These are phyloP conservation scores for Cyclotella choctawhatcheeana DNA, from an alignment of 108 stramenopile species.

Conservation along the genomic window DNA sequence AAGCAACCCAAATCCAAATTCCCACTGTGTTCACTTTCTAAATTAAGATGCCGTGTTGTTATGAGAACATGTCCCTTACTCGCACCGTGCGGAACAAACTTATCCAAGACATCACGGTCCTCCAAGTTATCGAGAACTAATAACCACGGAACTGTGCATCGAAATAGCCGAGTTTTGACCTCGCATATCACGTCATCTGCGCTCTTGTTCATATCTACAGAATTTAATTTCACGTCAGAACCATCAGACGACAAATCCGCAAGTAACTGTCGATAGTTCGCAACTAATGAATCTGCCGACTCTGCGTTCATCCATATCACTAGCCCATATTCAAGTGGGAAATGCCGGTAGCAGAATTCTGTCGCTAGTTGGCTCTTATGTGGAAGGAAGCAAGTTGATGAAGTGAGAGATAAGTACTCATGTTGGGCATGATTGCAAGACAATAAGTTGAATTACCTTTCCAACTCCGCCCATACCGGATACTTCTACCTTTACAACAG, in stretches of 20 bases:
- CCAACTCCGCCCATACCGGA: constrained; percentile 65
- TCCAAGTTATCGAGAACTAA: constrained; percentile 79
- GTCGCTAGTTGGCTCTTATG: constrained; percentile 43
- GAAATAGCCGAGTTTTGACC: constrained; percentile 65
- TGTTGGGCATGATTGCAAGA: no score
- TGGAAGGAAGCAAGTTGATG: no score
- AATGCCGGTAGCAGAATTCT: constrained; percentile 68
- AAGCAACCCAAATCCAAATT: constrained; percentile 61
- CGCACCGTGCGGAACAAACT: constrained; percentile 63
- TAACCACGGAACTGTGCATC: constrained; percentile 61
- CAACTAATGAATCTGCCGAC: constrained; percentile 56
- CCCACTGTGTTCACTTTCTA: constrained; percentile 16
- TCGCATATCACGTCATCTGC: constrained; percentile 63
- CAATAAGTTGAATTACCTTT: no score
- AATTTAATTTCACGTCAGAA: constrained; percentile 28
- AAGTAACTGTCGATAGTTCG: constrained; percentile 62
- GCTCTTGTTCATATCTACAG: constrained; percentile 37
- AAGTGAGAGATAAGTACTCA: no score
- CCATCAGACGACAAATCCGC: constrained; percentile 49
- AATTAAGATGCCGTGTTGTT: constrained; percentile 61
- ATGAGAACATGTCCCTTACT: constrained; percentile 66
- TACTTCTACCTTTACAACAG: constrained; percentile 57
- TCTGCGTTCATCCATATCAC: constrained; percentile 75
- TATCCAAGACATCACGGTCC: constrained; percentile 47
- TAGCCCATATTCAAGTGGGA: constrained; percentile 62